Conservation (phyloP, 495 filamentous ascomycete species). For the Aspergillus taichungensis region DNA sequence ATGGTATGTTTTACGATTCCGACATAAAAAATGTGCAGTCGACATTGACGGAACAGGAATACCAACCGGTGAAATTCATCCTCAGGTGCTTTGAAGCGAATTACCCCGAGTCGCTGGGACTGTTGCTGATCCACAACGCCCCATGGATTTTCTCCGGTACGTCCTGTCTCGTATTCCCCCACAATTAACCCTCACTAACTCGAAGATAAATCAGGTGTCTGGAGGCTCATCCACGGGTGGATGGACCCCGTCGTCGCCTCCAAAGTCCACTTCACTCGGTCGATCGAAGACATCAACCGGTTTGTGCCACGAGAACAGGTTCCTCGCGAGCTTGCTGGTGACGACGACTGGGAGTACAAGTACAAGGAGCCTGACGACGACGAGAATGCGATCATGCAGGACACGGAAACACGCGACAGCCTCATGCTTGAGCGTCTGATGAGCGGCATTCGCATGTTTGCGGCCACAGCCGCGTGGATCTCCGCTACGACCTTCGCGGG, state of each 20-base stretch:
- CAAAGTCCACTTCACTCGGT: constrained; percentile 85
- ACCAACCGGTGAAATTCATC: constrained; percentile 87
- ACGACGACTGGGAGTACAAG: constrained; percentile 70
- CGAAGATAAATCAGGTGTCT: constrained; percentile 41
- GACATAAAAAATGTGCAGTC: neutral
- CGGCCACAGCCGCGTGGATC: constrained; percentile 60
- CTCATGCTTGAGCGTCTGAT: constrained; percentile 46
- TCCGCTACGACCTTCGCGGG: too few relatives aligned
- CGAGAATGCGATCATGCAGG: constrained; percentile 63
- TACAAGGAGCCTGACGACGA: constrained; percentile 64
- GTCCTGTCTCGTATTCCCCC: neutral
- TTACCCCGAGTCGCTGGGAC: constrained; percentile 79
- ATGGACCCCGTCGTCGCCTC: constrained; percentile 83
- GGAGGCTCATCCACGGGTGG: constrained; percentile 83
- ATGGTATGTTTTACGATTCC: constrained; percentile 48
- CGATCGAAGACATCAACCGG: constrained; percentile 58
- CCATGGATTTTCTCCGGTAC: constrained; percentile 83
- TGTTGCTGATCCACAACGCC: constrained; percentile 80
- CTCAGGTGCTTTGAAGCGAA: constrained; percentile 93
- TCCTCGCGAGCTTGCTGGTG: constrained; percentile 65
- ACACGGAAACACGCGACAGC: constrained; percentile 46
- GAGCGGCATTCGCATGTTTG: constrained; percentile 57
- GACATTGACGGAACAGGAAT: constrained; percentile 66
- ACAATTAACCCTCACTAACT: neutral
- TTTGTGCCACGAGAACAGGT: constrained; percentile 62